Percentiles rank a stretch among this genome's conserved stretches.
Conservation (phyloP, 495 filamentous ascomycete species). For the Sphaerosporella brunnea region DNA sequence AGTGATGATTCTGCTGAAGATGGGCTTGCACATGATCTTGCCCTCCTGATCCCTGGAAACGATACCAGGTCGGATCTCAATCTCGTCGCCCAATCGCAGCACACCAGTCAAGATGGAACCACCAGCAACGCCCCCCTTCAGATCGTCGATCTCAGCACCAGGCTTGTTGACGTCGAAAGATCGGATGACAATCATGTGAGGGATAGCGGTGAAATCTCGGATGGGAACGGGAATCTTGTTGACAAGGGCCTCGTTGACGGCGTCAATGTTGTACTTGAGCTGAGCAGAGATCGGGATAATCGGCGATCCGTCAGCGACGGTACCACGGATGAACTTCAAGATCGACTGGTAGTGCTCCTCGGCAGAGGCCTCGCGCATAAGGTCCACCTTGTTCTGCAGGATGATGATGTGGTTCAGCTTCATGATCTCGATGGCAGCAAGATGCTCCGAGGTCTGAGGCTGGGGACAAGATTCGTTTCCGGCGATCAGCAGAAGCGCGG, state of each 20-base stretch:
- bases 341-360: slow-evolving; percentile 89
- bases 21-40: slow-evolving; percentile 85
- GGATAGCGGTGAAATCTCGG: slow-evolving; percentile 72
- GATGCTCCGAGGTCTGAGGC: slow-evolving; percentile 96
- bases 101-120: slow-evolving; percentile 91
- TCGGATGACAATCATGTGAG: slow-evolving; percentile 96
- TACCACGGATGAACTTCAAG: slow-evolving; percentile 91
- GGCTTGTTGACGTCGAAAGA: slow-evolving; percentile 99
- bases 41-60: slow-evolving; percentile 86
- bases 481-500: slow-evolving; percentile 85
- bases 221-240: slow-evolving; percentile 80
- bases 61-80: slow-evolving; percentile 93
- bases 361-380: slow-evolving; percentile 87
- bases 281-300: slow-evolving; percentile 97
- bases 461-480: slow-evolving; percentile 98
- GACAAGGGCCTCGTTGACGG: slow-evolving; percentile 84
- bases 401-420: slow-evolving; percentile 97
- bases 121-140: slow-evolving; percentile 97
- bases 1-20: slow-evolving; percentile 84
- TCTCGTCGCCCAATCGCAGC: slow-evolving; percentile 87
- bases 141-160: slow-evolving; percentile 95
- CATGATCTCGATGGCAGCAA: slow-evolving; percentile 98
- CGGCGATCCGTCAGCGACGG: slow-evolving; percentile 84
- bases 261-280: slow-evolving; percentile 98
- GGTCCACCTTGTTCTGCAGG: slow-evolving; percentile 95